A percentile compares a stretch with the other conserved stretches of the same genome.
phyloP scores from a whole-genome alignment of 495 filamentous ascomycete species.

The Pseudomonodictys pantanalensis region DNA sequence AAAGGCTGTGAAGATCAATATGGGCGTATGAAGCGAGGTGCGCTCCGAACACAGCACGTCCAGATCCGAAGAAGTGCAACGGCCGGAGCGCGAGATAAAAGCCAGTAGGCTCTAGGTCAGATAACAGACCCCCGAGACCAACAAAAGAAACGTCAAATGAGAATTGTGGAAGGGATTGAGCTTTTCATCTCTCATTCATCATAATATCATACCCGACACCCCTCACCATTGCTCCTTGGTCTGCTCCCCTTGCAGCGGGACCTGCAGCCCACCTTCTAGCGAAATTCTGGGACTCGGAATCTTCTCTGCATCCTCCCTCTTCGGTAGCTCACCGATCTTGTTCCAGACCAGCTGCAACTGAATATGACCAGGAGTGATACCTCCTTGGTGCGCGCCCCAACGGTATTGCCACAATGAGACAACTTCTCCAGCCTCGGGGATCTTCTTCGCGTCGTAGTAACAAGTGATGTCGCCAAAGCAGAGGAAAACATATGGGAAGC shows the following conservation, averaged over 20 bases:
- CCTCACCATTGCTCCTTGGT: background rate
- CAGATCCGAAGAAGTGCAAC: background rate
- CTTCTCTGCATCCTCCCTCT: background rate
- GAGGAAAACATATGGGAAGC: slow-evolving; percentile 24
- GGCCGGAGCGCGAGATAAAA: background rate
- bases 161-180: too few species aligned
- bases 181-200: background rate
- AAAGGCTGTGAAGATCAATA: slow-evolving; percentile 25
- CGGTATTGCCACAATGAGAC: slow-evolving; percentile 19
- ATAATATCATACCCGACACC: background rate
- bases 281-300: slow-evolving; percentile 11
- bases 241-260: slow-evolving; percentile 6
- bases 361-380: slow-evolving; percentile 25
- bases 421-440: background rate
- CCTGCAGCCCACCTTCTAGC: slow-evolving; percentile 2
- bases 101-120: too few species aligned
- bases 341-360: slow-evolving; percentile 24
- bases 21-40: slow-evolving; percentile 2
- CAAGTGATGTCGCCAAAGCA: slow-evolving; percentile 26
- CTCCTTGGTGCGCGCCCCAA: slow-evolving; percentile 24
- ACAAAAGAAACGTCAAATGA: background rate
- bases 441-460: slow-evolving; percentile 21
- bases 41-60: background rate
- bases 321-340: slow-evolving; percentile 2
- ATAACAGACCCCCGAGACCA: too few species aligned